Percentiles rank a stretch among this genome's conserved stretches.
Evolutionary conservation across 139 green algal genomes (phyloP).

Genomic region (Micromonas pusilla): DNA sequence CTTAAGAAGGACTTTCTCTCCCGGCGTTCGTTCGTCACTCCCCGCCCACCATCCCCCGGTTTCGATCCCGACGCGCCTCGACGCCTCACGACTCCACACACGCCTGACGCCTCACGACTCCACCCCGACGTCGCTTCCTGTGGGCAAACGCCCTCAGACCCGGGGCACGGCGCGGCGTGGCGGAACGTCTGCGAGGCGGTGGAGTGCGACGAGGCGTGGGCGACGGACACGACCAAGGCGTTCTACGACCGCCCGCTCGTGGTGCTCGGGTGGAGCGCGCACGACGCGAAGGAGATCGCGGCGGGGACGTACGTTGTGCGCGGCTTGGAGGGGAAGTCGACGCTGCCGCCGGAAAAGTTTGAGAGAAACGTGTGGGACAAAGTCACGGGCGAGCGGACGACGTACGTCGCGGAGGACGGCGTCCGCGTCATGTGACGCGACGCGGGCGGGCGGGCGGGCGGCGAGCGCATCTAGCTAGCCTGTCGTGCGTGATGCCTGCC

Average conservation of each 20-base stretch:
- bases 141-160: too few relatives aligned
- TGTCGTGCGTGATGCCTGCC: too few relatives aligned
- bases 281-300: background rate
- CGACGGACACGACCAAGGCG: background rate
- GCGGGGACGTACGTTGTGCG: background rate
- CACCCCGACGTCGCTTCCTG: too few relatives aligned
- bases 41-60: too few relatives aligned
- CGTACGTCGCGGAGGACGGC: background rate
- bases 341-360: background rate
- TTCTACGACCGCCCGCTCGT: background rate
- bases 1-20: too few relatives aligned
- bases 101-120: too few relatives aligned
- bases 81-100: too few relatives aligned
- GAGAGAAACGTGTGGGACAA: background rate
- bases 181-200: background rate
- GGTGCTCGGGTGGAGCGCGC: background rate
- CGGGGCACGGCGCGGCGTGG: background rate
- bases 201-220: background rate
- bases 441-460: too few relatives aligned
- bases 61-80: too few relatives aligned
- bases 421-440: background rate
- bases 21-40: too few relatives aligned
- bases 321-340: too few relatives aligned
- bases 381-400: background rate
- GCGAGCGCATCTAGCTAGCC: too few relatives aligned